Base-by-base conservation (phyloP, 352 stramenopile genomes). In the Pythium sp. region DNA sequence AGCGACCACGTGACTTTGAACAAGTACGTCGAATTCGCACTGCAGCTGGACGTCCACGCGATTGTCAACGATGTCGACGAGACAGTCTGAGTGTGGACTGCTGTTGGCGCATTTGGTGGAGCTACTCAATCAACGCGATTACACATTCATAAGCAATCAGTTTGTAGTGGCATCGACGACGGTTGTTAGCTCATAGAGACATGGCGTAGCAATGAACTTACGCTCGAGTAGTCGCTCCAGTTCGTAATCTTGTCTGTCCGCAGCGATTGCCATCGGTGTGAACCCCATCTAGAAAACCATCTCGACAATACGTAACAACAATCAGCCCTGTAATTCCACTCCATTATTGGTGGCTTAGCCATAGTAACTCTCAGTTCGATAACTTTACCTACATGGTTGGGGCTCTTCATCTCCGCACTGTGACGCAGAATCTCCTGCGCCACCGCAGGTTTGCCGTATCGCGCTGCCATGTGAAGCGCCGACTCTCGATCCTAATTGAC, bases 151-250 rank as follows among this genome's bases (percentile, higher is more conserved):
- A 32, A 0, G 30, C 30, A 32, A 5, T 3, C 3, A 32, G 30
- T 32, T 32, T 32, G 30, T 32, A 32, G 30, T 5, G 30, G 30
- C 30, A 32, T 5, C 30, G 30, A 5, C 30, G 30, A 32, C 30
- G 5, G 6, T 32, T 32, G 30, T 32, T 32, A 32, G 30, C 30
- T 32, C 30, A 32, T 32, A 32, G 30, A 32, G 6, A 32, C 30
- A 32, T n/a, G 43, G 9, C 5, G 26, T 46, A 61, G 15, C 18
- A 46, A 3, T 32, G 30, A 43, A 74, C 70, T 55, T 47, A 87
- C 81, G 78, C 68, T 89, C 75, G 0, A 89, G 72, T 2, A 87
- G 60, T n/a, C 65, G 71, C 34, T 78, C 62, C 47, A 89, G 78
- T 12, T 62, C 51, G 12, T 69, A 64, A 20, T 79, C 72, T 41